Conservation (phyloP, 2,329 filamentous ascomycete genomes). For the Macrophomina phaseolina region DNA sequence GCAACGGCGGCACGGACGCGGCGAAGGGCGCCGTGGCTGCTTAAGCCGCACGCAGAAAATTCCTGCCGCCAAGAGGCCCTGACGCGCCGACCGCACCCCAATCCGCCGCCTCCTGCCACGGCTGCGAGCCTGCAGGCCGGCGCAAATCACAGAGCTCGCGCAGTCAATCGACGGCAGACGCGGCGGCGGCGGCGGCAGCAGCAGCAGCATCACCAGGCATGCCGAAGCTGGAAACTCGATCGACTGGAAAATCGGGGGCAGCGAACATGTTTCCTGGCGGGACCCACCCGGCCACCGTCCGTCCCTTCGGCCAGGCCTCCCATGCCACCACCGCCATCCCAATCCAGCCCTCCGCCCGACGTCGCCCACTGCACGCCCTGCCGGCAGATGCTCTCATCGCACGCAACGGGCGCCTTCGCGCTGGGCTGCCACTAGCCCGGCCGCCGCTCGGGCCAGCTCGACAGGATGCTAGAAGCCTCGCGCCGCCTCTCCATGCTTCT, state of each 20-base stretch:
- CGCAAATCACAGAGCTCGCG: neutral
- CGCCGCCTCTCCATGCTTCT: neutral
- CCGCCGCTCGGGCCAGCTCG: neutral
- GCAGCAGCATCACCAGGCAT: neutral
- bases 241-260: slow-evolving; percentile 13
- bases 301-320: neutral
- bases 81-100: neutral
- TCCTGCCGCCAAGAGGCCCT: neutral
- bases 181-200: neutral
- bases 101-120: neutral
- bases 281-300: neutral
- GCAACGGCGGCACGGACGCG: neutral
- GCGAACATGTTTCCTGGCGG: too few species aligned
- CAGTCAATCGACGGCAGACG: too few species aligned
- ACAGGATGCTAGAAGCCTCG: neutral
- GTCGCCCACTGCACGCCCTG: neutral
- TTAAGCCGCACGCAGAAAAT: slow-evolving; percentile 5
- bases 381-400: neutral
- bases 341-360: slow-evolving; percentile 9
- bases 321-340: neutral
- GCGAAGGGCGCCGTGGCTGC: slow-evolving; percentile 4
- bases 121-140: neutral
- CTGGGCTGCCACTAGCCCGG: neutral
- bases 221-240: slow-evolving; percentile 19
- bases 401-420: neutral